Evolutionary conservation across 345 rosid species (phyloP).

Genomic region (Acer negundo): DNA sequence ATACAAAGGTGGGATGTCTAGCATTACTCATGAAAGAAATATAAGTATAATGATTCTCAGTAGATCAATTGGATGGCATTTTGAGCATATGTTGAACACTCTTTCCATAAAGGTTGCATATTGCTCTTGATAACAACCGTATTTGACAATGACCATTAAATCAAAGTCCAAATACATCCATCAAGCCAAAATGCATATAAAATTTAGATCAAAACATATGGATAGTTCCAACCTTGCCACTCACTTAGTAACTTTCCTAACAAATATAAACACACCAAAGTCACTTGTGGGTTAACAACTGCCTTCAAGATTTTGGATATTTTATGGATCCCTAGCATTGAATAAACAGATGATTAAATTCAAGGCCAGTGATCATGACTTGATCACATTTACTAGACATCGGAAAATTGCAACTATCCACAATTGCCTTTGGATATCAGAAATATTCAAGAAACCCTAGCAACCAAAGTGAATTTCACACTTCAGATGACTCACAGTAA

Average conservation of each 20-base stretch:
- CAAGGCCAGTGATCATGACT: slow-evolving; percentile 20
- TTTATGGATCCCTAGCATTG: slow-evolving; percentile 2
- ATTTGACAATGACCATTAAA: slow-evolving; percentile 7
- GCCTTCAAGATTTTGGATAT: slow-evolving; percentile 15
- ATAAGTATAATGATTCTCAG: not conserved
- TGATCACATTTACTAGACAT: slow-evolving; percentile 20
- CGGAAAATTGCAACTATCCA: slow-evolving; percentile 17
- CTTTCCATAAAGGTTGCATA: slow-evolving; percentile 11
- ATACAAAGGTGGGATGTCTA: no score
- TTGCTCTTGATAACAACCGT: slow-evolving; percentile 12
- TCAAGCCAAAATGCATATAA: not conserved
- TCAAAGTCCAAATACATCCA: slow-evolving; percentile 17
- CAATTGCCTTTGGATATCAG: slow-evolving; percentile 18
- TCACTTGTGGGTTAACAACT: slow-evolving; percentile 4
- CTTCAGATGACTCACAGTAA: slow-evolving; percentile 28
- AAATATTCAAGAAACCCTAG: slow-evolving; percentile 16
- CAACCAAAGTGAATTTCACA: slow-evolving; percentile 23
- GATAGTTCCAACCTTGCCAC: slow-evolving; percentile 11
- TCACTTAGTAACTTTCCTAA: slow-evolving; percentile 14
- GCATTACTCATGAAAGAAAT: slow-evolving; percentile 6
- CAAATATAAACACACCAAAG: slow-evolving; percentile 4
- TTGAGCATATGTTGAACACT: slow-evolving; percentile 15
- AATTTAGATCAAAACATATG: not conserved
- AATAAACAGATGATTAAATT: slow-evolving; percentile 16
- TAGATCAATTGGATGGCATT: slow-evolving; percentile 13